phyloP scores from a whole-genome alignment of 2,329 filamentous ascomycete species.

The Metarhizium brunneum region DNA sequence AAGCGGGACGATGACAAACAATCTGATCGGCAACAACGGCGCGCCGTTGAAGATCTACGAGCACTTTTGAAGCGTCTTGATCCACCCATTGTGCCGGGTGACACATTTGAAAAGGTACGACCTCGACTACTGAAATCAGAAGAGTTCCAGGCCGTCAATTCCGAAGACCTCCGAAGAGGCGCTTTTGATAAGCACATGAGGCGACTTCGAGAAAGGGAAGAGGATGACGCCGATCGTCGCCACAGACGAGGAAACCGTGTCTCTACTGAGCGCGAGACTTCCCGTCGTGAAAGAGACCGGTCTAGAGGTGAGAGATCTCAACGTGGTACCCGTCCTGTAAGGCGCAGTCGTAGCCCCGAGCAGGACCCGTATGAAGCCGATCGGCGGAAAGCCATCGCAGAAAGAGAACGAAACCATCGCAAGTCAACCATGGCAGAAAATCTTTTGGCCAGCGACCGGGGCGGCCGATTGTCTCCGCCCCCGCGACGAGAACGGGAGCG shows the following conservation, averaged over 20 bases:
- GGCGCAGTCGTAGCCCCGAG: slow-evolving; percentile 82
- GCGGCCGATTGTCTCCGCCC: slow-evolving; percentile 32
- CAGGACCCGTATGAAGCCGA: slow-evolving; percentile 92
- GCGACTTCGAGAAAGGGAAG: slow-evolving; percentile 83
- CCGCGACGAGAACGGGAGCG: slow-evolving; percentile 33
- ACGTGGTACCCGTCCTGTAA: slow-evolving; percentile 45
- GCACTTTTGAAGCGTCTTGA: slow-evolving; percentile 84
- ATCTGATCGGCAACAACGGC: slow-evolving; percentile 76
- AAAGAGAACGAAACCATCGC: slow-evolving; percentile 87
- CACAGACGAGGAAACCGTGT: slow-evolving; percentile 49
- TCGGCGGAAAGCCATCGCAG: slow-evolving; percentile 83
- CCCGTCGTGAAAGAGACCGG: slow-evolving; percentile 54
- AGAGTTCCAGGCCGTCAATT: slow-evolving; percentile 74
- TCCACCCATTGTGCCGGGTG: slow-evolving; percentile 65
- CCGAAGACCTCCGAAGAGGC: slow-evolving; percentile 71
- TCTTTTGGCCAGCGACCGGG: slow-evolving; percentile 43
- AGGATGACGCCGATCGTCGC: slow-evolving; percentile 67
- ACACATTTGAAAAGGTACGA: slow-evolving; percentile 84
- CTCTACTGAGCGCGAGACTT: slow-evolving; percentile 38
- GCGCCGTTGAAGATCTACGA: slow-evolving; percentile 74
- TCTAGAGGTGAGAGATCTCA: slow-evolving; percentile 54
- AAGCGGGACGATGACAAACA: slow-evolving; percentile 79
- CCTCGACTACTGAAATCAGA: slow-evolving; percentile 69
- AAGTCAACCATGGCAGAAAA: slow-evolving; percentile 64
- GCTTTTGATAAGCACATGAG: slow-evolving; percentile 91